A percentile compares a stretch with the other conserved stretches of the same genome.
These are phyloP conservation scores for Apiospora rasikravindrae DNA, from an alignment of 2,329 filamentous ascomycete species.

Conservation along the genomic window DNA sequence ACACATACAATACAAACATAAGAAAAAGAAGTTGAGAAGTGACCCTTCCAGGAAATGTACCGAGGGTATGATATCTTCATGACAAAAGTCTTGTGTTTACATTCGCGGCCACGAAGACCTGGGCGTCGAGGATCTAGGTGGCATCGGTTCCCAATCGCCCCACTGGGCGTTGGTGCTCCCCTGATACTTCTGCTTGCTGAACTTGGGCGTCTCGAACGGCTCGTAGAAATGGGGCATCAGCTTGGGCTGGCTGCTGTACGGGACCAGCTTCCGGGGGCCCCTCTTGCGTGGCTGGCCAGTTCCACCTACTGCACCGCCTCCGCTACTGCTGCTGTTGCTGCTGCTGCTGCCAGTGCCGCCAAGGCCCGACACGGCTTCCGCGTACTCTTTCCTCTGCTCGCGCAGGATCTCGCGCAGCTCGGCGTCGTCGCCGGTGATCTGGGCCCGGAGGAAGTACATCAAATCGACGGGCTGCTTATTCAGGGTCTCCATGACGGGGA, in stretches of 20 bases:
- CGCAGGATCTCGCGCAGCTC: constrained; percentile 78
- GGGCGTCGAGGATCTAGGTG: neutral
- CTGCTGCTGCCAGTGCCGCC: neutral
- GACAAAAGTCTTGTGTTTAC: neutral
- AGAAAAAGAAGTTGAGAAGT: constrained; percentile 3
- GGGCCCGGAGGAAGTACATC: constrained; percentile 76
- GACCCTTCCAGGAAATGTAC: neutral
- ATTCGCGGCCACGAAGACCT: neutral
- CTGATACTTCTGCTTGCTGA: constrained; percentile 29
- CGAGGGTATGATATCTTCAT: neutral
- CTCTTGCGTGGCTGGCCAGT: neutral
- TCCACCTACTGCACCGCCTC: neutral
- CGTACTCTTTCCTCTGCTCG: constrained; percentile 42
- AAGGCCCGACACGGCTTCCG: too few species aligned
- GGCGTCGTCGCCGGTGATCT: constrained; percentile 76
- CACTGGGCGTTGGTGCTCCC: neutral
- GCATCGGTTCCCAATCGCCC: constrained; percentile 14
- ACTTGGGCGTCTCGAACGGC: constrained; percentile 43
- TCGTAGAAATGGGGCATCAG: constrained; percentile 45
- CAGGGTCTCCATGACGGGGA: constrained; percentile 80
- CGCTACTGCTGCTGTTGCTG: neutral
- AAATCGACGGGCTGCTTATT: constrained; percentile 47
- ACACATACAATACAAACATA: constrained; percentile 1
- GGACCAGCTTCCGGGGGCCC: constrained; percentile 25
- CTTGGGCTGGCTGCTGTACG: constrained; percentile 44